Conservation (phyloP, 208 protist genomes). For the Wallacemonas rigidus region DNA sequence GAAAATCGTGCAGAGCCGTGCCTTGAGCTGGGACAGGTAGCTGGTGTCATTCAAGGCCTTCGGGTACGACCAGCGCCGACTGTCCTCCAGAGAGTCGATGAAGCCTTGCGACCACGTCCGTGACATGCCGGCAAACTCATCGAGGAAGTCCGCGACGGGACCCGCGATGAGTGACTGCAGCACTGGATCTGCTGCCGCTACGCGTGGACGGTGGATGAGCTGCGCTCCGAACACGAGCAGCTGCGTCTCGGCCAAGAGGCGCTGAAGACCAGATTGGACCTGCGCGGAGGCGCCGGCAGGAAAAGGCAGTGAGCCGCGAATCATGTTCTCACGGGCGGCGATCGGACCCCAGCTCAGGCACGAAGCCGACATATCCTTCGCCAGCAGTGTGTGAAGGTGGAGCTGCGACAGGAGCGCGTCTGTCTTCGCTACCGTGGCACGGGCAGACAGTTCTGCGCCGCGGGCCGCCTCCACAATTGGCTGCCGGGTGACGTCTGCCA, state of each 20-base stretch:
- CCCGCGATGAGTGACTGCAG: conserved; percentile 14
- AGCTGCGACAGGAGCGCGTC: conserved; percentile 17
- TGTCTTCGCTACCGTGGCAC: not conserved
- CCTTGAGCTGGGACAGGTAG: conserved; percentile 33
- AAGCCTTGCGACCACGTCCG: conserved; percentile 18
- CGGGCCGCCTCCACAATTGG: not conserved
- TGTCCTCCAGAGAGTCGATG: conserved; percentile 21
- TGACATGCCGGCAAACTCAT: conserved; percentile 20
- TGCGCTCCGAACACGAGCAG: conserved; percentile 25
- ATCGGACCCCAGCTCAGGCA: conserved; percentile 27
- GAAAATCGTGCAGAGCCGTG: conserved; percentile 27
- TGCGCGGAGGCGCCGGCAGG: conserved; percentile 10
- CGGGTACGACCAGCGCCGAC: conserved; percentile 33
- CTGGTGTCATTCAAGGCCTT: conserved; percentile 25
- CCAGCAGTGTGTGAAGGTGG: conserved; percentile 9
- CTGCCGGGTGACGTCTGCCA: conserved; percentile 8
- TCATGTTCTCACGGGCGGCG: conserved; percentile 19
- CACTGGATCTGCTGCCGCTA: not conserved
- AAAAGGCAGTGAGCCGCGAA: conserved; percentile 23
- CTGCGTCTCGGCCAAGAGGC: conserved; percentile 18
- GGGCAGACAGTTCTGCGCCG: conserved; percentile 3
- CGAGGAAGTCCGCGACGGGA: conserved; percentile 19
- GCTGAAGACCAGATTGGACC: conserved; percentile 15
- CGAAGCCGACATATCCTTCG: conserved; percentile 14
- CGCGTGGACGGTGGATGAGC: conserved; percentile 20